phyloP scores from a whole-genome alignment of 1,284 basidiomycete genomes.

The Tylopilus sp. region DNA sequence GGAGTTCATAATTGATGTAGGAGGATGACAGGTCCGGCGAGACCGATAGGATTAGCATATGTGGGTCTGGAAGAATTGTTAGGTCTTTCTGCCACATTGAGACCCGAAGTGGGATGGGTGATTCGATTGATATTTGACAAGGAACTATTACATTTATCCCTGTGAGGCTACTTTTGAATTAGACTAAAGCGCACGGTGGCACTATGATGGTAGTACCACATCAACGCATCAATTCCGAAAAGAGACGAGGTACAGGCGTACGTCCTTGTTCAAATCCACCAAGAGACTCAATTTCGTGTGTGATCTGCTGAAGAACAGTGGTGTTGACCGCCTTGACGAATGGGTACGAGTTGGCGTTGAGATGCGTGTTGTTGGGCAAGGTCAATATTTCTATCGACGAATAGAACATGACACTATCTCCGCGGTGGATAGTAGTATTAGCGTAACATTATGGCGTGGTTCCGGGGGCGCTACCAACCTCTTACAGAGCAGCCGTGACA shows the following conservation, averaged over 20 bases:
- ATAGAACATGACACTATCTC: conserved; percentile 77
- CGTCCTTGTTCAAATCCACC: conserved; percentile 61
- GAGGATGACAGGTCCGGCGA: conserved; percentile 90
- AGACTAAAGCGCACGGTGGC: conserved; percentile 81
- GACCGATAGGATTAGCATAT: conserved; percentile 93
- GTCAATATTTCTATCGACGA: conserved; percentile 66
- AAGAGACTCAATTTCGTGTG: conserved; percentile 68
- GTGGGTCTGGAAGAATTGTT: conserved; percentile 71
- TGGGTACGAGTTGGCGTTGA: conserved; percentile 85
- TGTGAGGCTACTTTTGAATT: neutral
- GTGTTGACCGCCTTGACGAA: conserved; percentile 84
- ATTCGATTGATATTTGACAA: conserved; percentile 86
- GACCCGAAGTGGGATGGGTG: conserved; percentile 53
- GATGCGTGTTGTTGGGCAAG: conserved; percentile 48
- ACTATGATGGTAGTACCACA: conserved; percentile 46
- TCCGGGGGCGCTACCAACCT: conserved; percentile 59
- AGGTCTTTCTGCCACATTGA: conserved; percentile 51
- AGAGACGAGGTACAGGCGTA: conserved; percentile 39
- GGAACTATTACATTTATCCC: conserved; percentile 9
- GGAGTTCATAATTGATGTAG: conserved; percentile 99
- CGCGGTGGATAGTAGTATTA: conserved; percentile 7
- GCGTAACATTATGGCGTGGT: neutral
- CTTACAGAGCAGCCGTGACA: conserved; percentile 84
- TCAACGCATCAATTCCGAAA: conserved; percentile 8
- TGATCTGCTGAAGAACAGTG: conserved; percentile 72